phyloP scores from a whole-genome alignment of 108 stramenopile genomes.

The Cyclotella cryptica region DNA sequence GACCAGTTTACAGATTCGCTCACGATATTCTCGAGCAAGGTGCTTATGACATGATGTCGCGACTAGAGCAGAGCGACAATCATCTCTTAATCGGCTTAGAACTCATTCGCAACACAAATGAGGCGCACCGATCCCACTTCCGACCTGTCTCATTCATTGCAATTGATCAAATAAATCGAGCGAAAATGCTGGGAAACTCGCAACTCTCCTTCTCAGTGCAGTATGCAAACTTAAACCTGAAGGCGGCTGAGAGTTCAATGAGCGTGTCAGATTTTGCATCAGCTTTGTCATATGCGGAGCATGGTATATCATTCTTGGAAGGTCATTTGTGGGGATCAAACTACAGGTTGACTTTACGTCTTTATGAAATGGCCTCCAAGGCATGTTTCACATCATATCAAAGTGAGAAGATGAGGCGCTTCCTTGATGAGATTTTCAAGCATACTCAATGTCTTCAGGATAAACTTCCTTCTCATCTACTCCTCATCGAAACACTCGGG shows the following conservation, averaged over 20 bases:
- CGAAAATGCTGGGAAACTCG: neutral
- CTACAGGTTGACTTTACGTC: slow-evolving; percentile 10
- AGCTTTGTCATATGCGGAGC: slow-evolving; percentile 13
- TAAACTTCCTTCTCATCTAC: slow-evolving; percentile 5
- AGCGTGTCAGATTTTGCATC: slow-evolving; percentile 4
- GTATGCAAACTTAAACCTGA: slow-evolving; percentile 25
- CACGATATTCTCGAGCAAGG: slow-evolving; percentile 25
- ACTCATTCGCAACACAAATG: neutral
- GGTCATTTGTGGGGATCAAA: slow-evolving; percentile 5
- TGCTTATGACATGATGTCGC: neutral
- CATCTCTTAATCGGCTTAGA: slow-evolving; percentile 23
- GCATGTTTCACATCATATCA: neutral
- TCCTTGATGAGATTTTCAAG: slow-evolving; percentile 8
- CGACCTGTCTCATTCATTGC: slow-evolving; percentile 1
- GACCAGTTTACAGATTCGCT: slow-evolving; percentile 7
- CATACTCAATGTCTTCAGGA: slow-evolving; percentile 18
- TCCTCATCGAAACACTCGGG: slow-evolving; percentile 12
- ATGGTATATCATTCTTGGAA: slow-evolving; percentile 18
- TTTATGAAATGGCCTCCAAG: slow-evolving; percentile 9
- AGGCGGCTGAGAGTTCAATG: slow-evolving; percentile 13
- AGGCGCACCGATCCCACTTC: neutral
- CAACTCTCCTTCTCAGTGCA: neutral
- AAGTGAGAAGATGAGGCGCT: neutral
- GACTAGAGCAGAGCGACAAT: neutral
- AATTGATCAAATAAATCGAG: slow-evolving; percentile 31